Evolutionary conservation across 2,329 filamentous ascomycete species (phyloP).

Genomic region (Clarireedia monteithiana): DNA sequence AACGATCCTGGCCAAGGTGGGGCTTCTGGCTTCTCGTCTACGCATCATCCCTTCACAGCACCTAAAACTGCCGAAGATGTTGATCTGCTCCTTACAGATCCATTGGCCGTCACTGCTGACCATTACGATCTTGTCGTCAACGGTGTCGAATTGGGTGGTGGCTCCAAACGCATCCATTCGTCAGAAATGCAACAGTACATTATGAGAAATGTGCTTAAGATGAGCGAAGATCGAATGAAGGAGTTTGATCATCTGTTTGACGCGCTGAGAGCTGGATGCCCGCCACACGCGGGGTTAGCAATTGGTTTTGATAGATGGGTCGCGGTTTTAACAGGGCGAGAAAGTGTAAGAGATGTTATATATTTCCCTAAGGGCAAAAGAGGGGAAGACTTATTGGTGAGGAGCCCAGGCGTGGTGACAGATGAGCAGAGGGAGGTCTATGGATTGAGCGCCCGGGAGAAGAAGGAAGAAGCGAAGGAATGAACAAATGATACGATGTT

Average conservation of each 20-base stretch:
- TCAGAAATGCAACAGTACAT: slow-evolving; percentile 77
- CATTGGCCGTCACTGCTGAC: slow-evolving; percentile 67
- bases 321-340: slow-evolving; percentile 67
- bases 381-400: slow-evolving; percentile 78
- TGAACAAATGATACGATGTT: not conserved
- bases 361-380: slow-evolving; percentile 92
- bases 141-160: slow-evolving; percentile 87
- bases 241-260: slow-evolving; percentile 82
- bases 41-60: slow-evolving; percentile 94
- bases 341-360: slow-evolving; percentile 86
- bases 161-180: slow-evolving; percentile 85
- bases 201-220: slow-evolving; percentile 70
- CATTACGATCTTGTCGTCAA: slow-evolving; percentile 97
- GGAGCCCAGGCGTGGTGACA: slow-evolving; percentile 64
- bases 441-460: not conserved
- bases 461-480: not conserved
- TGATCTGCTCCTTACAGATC: slow-evolving; percentile 63
- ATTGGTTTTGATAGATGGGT: slow-evolving; percentile 85
- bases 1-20: slow-evolving; percentile 62
- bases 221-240: slow-evolving; percentile 14
- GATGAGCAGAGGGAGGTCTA: slow-evolving; percentile 32
- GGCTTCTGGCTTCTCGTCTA: slow-evolving; percentile 70
- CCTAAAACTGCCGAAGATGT: slow-evolving; percentile 67
- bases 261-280: slow-evolving; percentile 77
- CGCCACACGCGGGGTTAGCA: slow-evolving; percentile 89